Percentiles rank a stretch among this genome's conserved stretches.
Evolutionary conservation across 2,329 filamentous ascomycete species (phyloP).

Genomic region (Alternaria atra): DNA sequence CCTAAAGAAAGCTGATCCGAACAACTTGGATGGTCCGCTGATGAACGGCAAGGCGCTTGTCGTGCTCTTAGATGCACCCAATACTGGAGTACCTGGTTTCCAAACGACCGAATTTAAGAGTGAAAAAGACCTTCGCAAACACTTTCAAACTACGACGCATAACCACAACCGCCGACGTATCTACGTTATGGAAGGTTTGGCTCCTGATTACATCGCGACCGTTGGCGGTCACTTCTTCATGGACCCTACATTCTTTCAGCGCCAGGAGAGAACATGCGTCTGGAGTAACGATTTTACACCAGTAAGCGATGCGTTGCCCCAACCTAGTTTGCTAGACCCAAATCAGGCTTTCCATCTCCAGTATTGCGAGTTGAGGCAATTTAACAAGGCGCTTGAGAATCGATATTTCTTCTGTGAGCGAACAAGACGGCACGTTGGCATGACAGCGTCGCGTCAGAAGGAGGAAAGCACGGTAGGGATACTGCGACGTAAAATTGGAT

Average conservation of each 20-base stretch:
- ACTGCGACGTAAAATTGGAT: slow-evolving; percentile 41
- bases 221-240: slow-evolving; percentile 47
- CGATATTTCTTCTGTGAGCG: slow-evolving; percentile 39
- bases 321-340: slow-evolving; percentile 40
- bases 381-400: slow-evolving; percentile 37
- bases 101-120: slow-evolving; percentile 25
- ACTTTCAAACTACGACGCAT: slow-evolving; percentile 21
- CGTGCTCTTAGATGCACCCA: slow-evolving; percentile 34
- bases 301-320: slow-evolving; percentile 44
- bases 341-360: slow-evolving; percentile 41
- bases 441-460: slow-evolving; percentile 39
- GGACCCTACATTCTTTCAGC: slow-evolving; percentile 44
- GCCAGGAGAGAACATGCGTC: slow-evolving; percentile 47
- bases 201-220: slow-evolving; percentile 38
- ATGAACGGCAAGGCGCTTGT: slow-evolving; percentile 34
- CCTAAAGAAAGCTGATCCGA: slow-evolving; percentile 41
- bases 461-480: slow-evolving; percentile 42
- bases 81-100: slow-evolving; percentile 24
- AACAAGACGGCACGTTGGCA: slow-evolving; percentile 44
- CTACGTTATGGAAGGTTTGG: slow-evolving; percentile 47
- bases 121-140: slow-evolving; percentile 22
- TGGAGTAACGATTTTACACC: slow-evolving; percentile 50
- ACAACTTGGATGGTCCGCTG: slow-evolving; percentile 32
- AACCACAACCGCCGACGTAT: slow-evolving; percentile 33
- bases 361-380: slow-evolving; percentile 47